phyloP scores from a whole-genome alignment of 345 rosid species.

The Ceriops zippeliana region DNA sequence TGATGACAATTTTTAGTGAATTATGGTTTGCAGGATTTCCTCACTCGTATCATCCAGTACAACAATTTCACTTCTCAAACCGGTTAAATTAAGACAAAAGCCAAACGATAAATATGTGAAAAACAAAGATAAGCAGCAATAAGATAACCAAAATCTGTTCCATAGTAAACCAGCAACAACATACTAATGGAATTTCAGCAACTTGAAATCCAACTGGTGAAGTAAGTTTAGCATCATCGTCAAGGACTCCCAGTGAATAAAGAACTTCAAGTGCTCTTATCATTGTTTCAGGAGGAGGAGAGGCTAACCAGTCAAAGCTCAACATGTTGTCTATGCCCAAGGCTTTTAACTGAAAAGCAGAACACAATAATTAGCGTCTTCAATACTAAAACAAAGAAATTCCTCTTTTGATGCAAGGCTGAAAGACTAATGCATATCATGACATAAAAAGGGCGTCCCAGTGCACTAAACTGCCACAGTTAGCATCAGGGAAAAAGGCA shows the following conservation, averaged over 20 bases:
- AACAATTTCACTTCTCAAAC: too few species aligned
- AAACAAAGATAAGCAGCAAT: background rate
- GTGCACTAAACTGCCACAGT: too few species aligned
- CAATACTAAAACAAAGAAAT: background rate
- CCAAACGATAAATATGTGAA: background rate
- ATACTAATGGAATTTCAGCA: conserved; percentile 91
- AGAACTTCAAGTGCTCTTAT: conserved; percentile 91
- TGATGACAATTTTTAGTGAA: too few species aligned
- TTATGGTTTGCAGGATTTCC: too few species aligned
- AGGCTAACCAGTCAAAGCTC: conserved; percentile 94
- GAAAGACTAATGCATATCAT: background rate
- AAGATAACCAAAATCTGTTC: background rate
- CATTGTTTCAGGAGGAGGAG: conserved; percentile 91
- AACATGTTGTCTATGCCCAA: conserved; percentile 89
- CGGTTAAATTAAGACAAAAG: too few species aligned
- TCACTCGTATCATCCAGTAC: too few species aligned
- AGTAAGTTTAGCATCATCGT: conserved; percentile 95
- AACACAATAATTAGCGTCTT: conserved; percentile 9
- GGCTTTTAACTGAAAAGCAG: conserved; percentile 67
- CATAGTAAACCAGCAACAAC: conserved; percentile 8
- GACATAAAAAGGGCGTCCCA: too few species aligned
- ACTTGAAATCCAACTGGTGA: conserved; percentile 96
- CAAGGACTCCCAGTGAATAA: conserved; percentile 84
- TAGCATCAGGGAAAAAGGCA: too few species aligned
- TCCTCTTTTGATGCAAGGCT: background rate